Evolutionary conservation across 2,329 filamentous ascomycete genomes (phyloP).

Genomic region (Scytalidium sp.): DNA sequence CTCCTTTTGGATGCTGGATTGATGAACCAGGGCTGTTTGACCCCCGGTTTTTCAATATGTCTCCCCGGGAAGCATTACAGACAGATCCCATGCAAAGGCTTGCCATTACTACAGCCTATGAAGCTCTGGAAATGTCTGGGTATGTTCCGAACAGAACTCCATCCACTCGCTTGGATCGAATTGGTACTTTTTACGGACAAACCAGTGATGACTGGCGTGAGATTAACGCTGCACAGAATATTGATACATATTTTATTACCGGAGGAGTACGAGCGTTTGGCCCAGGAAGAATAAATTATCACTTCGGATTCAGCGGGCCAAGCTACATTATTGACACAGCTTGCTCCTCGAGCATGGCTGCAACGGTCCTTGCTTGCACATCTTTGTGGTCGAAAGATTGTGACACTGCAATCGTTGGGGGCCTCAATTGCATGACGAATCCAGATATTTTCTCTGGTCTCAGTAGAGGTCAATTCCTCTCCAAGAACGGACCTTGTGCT

Average conservation of each 20-base stretch:
- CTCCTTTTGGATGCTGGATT: constrained; percentile 69
- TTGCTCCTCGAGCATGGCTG: constrained; percentile 37
- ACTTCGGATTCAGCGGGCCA: constrained; percentile 41
- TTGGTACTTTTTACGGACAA: constrained; percentile 29
- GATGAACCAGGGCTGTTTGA: constrained; percentile 76
- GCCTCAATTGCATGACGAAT: constrained; percentile 25
- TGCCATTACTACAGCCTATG: constrained; percentile 73
- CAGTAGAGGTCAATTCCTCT: constrained; percentile 27
- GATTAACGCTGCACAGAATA: constrained; percentile 27
- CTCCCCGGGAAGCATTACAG: constrained; percentile 73
- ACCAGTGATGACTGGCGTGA: constrained; percentile 30
- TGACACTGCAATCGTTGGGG: constrained; percentile 28
- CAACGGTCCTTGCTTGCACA: constrained; percentile 26
- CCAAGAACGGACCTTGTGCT: constrained; percentile 42
- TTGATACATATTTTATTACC: constrained; percentile 29
- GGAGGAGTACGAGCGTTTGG: constrained; percentile 29
- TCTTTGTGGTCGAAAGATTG: constrained; percentile 26
- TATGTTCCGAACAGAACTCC: constrained; percentile 49
- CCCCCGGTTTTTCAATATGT: constrained; percentile 86
- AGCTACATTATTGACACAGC: constrained; percentile 38
- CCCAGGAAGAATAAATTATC: constrained; percentile 34
- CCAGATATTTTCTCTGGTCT: constrained; percentile 27
- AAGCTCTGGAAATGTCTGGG: constrained; percentile 78
- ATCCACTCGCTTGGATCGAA: constrained; percentile 38
- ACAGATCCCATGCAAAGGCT: constrained; percentile 80